Percentiles rank a stretch among this genome's conserved stretches.
These are phyloP conservation scores for Mallotus repandus DNA, from an alignment of 441 rosid species.

Conservation along the genomic window DNA sequence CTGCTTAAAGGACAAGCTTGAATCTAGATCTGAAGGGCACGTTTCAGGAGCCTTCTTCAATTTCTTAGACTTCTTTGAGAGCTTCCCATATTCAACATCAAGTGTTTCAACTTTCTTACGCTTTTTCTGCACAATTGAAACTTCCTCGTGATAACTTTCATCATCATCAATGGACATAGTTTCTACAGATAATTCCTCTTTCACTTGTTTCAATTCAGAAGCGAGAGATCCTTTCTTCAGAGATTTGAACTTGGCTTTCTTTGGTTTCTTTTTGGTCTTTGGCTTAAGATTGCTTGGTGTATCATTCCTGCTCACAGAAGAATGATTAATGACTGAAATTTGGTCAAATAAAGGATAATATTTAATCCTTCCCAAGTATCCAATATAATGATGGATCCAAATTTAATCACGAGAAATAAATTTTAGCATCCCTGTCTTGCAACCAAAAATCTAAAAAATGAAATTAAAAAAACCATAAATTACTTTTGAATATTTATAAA, in stretches of 20 bases:
- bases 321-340: constrained; percentile 9
- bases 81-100: constrained; percentile 52
- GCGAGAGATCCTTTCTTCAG: constrained; percentile 83
- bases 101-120: constrained; percentile 62
- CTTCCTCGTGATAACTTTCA: constrained; percentile 43
- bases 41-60: constrained; percentile 49
- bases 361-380: neutral
- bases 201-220: constrained; percentile 60
- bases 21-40: constrained; percentile 39
- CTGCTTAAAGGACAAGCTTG: constrained; percentile 40
- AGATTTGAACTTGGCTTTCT: constrained; percentile 93
- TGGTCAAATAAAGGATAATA: neutral
- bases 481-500: neutral
- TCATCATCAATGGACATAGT: constrained; percentile 60
- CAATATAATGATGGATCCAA: neutral
- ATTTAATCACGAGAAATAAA: neutral
- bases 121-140: constrained; percentile 50
- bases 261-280: constrained; percentile 86
- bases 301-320: constrained; percentile 54
- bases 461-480: neutral
- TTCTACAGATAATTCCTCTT: constrained; percentile 58
- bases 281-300: constrained; percentile 50
- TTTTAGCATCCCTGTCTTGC: neutral
- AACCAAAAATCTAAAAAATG: neutral
- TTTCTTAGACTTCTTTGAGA: constrained; percentile 72